Base-by-base conservation (phyloP, 2,329 filamentous ascomycete species). In the Exophiala lecanii-corni region DNA sequence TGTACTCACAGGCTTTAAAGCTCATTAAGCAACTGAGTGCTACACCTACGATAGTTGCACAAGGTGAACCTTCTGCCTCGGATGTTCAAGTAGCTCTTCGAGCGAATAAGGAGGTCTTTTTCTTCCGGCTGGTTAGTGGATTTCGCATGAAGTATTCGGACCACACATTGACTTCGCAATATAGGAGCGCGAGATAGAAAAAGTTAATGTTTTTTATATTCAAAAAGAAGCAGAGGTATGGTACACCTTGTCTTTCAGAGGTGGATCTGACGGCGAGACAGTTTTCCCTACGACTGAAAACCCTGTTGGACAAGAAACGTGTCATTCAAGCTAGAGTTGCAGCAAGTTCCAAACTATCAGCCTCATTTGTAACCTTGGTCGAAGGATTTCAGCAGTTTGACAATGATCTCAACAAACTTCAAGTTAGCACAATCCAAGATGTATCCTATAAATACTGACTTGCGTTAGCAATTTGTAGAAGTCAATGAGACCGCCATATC, bases 361-460 rank as follows among this genome's bases (percentile, higher is more conserved):
- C 89, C 43, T 92, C 92, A 63, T 96, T 96, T 61, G 89, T 92
- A 21, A 92, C 89, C 0, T 74, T 98, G 15, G 88, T 97, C 62
- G 92, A 98, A 71, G 92, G 92, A 9, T 94, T 97, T 60, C 89
- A 95, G 57, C 88, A 97, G 64, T 98, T 98, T 63, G 89, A 89
- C 60, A 91, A 86, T 60, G 92, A 98, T 62, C 70, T 98, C 34
- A 95, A 95, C 70, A 98, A 98, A 68, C 78, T 98, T 12, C 89
- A 80, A 64, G 75, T 78, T 59, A 61, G 68, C 59, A 36, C n/a
- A n/a, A n/a, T n/a, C n/a, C n/a, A n/a, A n/a, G n/a, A n/a, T n/a
- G n/a, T n/a, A n/a, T n/a, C n/a, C n/a, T n/a, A n/a, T n/a, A n/a
- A n/a, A 23, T 16, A 25, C 47, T 52, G 36, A 52, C 39, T 10